phyloP scores from a whole-genome alignment of 2,329 filamentous ascomycete genomes.

The Fusarium marasasianum region DNA sequence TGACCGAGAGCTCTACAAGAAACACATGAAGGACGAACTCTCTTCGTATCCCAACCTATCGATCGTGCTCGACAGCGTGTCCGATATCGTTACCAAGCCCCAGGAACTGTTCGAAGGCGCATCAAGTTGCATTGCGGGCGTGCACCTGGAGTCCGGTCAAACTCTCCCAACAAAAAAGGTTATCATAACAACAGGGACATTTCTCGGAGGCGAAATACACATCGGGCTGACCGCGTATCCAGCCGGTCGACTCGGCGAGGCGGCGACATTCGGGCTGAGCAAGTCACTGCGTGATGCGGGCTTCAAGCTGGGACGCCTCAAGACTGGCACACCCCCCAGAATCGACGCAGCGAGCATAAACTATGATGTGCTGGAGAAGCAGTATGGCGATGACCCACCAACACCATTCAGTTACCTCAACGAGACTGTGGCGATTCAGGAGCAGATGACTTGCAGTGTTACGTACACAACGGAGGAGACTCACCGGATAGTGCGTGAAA shows the following conservation, averaged over 20 bases:
- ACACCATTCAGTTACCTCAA: constrained; percentile 93
- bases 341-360: constrained; percentile 85
- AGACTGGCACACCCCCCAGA: constrained; percentile 94
- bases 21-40: constrained; percentile 90
- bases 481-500: constrained; percentile 85
- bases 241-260: constrained; percentile 91
- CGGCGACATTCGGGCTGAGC: constrained; percentile 90
- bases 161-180: constrained; percentile 82
- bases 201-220: constrained; percentile 94
- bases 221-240: constrained; percentile 87
- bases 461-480: constrained; percentile 87
- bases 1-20: constrained; percentile 87
- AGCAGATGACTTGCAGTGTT: constrained; percentile 86
- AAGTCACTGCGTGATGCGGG: constrained; percentile 89
- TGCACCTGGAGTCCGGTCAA: constrained; percentile 87
- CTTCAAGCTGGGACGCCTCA: constrained; percentile 87
- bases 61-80: constrained; percentile 86
- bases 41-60: constrained; percentile 79
- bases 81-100: constrained; percentile 79
- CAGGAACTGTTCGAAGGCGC: constrained; percentile 51
- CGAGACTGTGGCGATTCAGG: constrained; percentile 76
- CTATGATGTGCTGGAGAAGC: constrained; percentile 74
- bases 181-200: constrained; percentile 96
- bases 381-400: constrained; percentile 85
- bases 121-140: constrained; percentile 81